Base-by-base conservation (phyloP, 805 yeast species). In the Saitoella complicata region DNA sequence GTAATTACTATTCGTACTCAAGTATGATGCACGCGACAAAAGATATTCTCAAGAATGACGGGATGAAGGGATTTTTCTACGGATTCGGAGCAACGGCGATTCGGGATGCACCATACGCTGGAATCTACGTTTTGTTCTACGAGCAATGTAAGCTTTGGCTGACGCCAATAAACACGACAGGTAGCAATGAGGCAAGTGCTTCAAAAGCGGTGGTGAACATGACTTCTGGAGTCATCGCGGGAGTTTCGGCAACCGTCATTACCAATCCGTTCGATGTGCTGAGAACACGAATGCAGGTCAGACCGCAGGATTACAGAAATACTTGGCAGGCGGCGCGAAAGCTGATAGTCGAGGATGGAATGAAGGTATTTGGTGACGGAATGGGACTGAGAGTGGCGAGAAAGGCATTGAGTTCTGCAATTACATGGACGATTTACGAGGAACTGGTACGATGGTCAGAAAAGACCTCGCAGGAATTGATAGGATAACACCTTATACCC, bases 81-180 rank as follows among this genome's bases (percentile, higher is more conserved):
- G 98, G 98, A 0, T 81, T 80, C 54, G 76, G 81, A 1, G 94
- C 93, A 2, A 91, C 98, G 0, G 71, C 80, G 49, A 71, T 83
- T 8, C 65, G 98, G 50, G 98, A 91, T 62, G 93, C 95, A 29
- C 98, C 98, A 0, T 83, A 91, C 59, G 96, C 98, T 5, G 98
- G 98, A 0, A 57, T 91, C 4, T 88, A 91, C 55, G 85, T 91
- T 31, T 62, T 86, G 35, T 72, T 86, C 50, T 88, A 88, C 60
- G 96, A 88, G 57, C 70, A 77, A 46, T 68, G 77, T 44, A 86
- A 86, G 56, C 32, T 49, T 3, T 36, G 39, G 7, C 32, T 32
- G 38, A 11, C 31, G 12, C 12, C 4, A 7, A 11, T 30, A 40
- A 12, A 29, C 12, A 34, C 43, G 9, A 31, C 9, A 13, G 34